Evolutionary conservation across 2,329 filamentous ascomycete genomes (phyloP), one percentile per base, ranked within the genome.

Genomic region (Alternaria longipes): DNA sequence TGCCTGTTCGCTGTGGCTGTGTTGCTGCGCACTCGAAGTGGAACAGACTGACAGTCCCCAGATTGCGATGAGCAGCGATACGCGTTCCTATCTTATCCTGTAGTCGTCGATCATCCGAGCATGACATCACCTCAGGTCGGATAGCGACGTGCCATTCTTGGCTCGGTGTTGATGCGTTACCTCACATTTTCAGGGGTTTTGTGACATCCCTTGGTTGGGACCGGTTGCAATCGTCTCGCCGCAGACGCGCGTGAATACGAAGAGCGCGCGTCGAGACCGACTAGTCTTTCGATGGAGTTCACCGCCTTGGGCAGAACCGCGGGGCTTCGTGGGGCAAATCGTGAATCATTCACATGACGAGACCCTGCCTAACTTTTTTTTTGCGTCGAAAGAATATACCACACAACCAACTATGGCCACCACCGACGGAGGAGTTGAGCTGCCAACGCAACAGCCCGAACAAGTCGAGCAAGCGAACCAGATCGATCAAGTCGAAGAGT

Each of bases 1-100:
- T 24, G 40, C 24, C 26, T 26, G 26, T 18, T 24, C 12, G 18
- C 22, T 44, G 57, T 54, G 56, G 54, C 63, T 56, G 47, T 58
- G 60, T 49, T 46, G 54, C 51, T 40, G 50, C 40, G 22, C 53
- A 22, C 14, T 20, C 30, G 28, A 22, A 32, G 36, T 20, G 58
- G 53, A 38, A 46, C 54, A 36, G 28, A 32, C 47, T 57, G 32
- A 55, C 56, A 63, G 49, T 38, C 57, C 49, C 42, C 56, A 36
- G 56, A 68, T 71, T 73, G 65, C 47, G 66, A 72, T 69, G 63
- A 45, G 59, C 70, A 63, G 40, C 59, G 55, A 59, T 32, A 40
- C 56, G 55, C 60, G 64, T 63, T 53, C 54, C 58, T 52, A 56
- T 41, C 57, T 65, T 40, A 62, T 51, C 51, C 54, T 50, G 52